These are phyloP conservation scores for Samsoniella hepiali DNA, from an alignment of 2,329 filamentous ascomycete species.

Conservation along the genomic window DNA sequence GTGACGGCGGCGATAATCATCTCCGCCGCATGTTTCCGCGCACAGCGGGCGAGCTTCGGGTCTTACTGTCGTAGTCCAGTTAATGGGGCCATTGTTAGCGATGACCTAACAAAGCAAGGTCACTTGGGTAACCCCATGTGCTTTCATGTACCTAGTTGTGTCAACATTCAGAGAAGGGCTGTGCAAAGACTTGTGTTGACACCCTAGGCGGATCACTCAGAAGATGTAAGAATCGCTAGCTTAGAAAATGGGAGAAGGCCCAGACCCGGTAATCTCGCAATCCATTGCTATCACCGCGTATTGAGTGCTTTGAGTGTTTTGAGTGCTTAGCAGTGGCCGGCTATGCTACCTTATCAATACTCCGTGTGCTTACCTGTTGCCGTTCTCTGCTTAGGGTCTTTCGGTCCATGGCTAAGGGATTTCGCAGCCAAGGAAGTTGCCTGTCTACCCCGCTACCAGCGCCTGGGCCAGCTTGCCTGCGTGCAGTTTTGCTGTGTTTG, in stretches of 20 bases:
- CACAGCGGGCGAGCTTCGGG: slow-evolving; percentile 58
- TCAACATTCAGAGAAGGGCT: background rate
- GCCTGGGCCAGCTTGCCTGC: background rate
- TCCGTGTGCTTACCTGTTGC: background rate
- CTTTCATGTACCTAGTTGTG: background rate
- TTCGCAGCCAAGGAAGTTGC: background rate
- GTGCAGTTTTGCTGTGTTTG: background rate
- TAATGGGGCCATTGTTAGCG: background rate
- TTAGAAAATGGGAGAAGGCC: background rate
- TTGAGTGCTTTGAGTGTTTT: no score
- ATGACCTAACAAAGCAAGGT: background rate
- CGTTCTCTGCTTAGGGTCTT: background rate
- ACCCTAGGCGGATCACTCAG: background rate
- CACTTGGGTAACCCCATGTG: background rate
- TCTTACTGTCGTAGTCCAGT: slow-evolving; percentile 48
- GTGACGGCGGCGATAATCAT: slow-evolving; percentile 26
- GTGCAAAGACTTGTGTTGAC: background rate
- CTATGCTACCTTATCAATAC: background rate
- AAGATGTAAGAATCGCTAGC: background rate
- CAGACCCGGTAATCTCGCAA: background rate
- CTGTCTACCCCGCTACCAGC: slow-evolving; percentile 1
- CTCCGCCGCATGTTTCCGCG: slow-evolving; percentile 49
- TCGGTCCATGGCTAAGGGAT: background rate
- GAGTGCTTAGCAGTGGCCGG: background rate
- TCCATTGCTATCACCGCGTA: no score